Conservation (phyloP, 352 stramenopile species). For the Globisporangium yorkense region DNA sequence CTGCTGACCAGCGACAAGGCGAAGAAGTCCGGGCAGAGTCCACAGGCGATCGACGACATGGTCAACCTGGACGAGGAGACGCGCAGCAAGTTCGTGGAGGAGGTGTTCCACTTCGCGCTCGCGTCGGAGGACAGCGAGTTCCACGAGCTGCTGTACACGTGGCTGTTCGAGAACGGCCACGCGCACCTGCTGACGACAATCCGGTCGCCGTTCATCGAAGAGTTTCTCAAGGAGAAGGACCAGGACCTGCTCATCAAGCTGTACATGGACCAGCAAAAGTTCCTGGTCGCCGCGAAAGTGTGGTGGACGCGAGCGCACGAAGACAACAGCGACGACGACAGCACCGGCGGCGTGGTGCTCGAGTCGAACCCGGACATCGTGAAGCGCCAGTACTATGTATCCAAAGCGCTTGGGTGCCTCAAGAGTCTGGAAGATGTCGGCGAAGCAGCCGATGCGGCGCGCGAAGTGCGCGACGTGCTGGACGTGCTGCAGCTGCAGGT, state of each 20-base stretch:
- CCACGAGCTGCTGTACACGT: conserved; percentile 76
- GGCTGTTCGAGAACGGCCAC: conserved; percentile 74
- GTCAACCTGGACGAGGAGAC: conserved; percentile 65
- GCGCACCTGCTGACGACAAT: conserved; percentile 52
- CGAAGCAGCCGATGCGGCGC: conserved; percentile 61
- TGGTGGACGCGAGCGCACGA: conserved; percentile 76
- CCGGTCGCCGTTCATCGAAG: conserved; percentile 71
- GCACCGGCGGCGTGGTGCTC: conserved; percentile 31
- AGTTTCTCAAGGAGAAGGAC: conserved; percentile 79
- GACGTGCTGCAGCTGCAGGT: conserved; percentile 80
- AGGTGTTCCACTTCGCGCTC: conserved; percentile 72
- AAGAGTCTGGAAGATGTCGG: conserved; percentile 75
- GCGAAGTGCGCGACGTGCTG: conserved; percentile 75
- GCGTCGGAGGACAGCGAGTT: conserved; percentile 69
- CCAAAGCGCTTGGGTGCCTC: conserved; percentile 65
- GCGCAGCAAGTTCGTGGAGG: conserved; percentile 54
- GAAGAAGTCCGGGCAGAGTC: conserved; percentile 29
- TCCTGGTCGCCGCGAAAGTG: conserved; percentile 74
- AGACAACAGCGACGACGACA: conserved; percentile 40
- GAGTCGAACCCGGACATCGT: conserved; percentile 64
- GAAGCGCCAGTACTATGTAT: conserved; percentile 82
- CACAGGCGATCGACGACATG: conserved; percentile 73
- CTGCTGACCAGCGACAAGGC: conserved; percentile 31
- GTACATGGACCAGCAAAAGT: conserved; percentile 86
- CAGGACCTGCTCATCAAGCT: conserved; percentile 81